Evolutionary conservation across 1,284 basidiomycete species (phyloP).

Genomic region (Filobasidium uniguttulatum): DNA sequence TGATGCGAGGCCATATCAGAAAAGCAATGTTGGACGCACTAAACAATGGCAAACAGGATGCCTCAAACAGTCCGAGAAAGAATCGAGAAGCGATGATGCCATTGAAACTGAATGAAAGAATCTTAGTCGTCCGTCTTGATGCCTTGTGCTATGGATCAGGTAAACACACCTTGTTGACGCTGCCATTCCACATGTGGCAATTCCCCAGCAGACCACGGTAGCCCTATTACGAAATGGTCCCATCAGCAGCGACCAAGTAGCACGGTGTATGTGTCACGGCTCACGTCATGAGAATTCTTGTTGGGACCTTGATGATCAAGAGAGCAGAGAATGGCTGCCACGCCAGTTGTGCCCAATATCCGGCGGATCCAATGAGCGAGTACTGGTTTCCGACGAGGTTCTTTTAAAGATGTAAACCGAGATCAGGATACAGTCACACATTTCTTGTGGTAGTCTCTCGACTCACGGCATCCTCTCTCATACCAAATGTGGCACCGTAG

Average conservation of each 20-base stretch:
- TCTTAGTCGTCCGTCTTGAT: no score
- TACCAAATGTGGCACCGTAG: conserved; percentile 22
- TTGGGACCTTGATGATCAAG: conserved; percentile 23
- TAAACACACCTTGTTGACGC: no score
- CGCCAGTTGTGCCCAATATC: conserved; percentile 15
- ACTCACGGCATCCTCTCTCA: conserved; percentile 17
- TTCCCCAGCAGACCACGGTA: conserved; percentile 4
- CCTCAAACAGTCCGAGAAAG: conserved; percentile 27
- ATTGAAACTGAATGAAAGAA: conserved; percentile 13
- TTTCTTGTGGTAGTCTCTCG: background rate
- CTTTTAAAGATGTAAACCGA: conserved; percentile 18
- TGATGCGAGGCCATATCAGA: no score
- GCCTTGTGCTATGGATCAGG: no score
- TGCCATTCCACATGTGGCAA: conserved; percentile 1
- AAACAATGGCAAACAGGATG: conserved; percentile 21
- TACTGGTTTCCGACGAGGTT: conserved; percentile 17
- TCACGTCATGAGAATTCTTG: conserved; percentile 21
- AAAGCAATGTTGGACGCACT: conserved; percentile 23
- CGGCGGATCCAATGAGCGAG: conserved; percentile 11
- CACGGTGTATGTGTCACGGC: no score
- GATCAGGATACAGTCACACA: background rate
- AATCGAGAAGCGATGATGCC: conserved; percentile 21
- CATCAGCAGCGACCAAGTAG: conserved; percentile 17
- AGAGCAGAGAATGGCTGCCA: conserved; percentile 18
- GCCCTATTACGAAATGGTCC: background rate